Base-by-base conservation (phyloP, 2,329 filamentous ascomycete species). In the Colletotrichum sp. region DNA sequence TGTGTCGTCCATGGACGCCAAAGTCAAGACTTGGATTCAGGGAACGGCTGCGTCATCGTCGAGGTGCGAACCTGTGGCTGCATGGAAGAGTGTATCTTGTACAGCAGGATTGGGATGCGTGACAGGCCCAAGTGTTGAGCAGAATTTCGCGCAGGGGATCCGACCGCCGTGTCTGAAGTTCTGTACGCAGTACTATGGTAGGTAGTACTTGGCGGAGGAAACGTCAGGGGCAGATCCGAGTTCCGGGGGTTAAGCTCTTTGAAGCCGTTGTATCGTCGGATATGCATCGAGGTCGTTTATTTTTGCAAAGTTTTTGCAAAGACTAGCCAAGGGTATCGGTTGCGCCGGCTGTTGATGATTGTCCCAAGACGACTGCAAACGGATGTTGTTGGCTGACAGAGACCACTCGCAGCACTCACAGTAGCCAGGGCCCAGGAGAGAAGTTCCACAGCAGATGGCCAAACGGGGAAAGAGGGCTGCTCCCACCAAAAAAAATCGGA, bases 91-190 rank as follows among this genome's bases (percentile, higher is more conserved):
- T n/a, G 44, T 52, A 52, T 68, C n/a, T 44, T 12, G 66, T 52
- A 39, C 28, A 52, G n/a, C 44, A 21, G n/a, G 44, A 21, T 52
- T 21, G 44, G 44, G 44, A 32, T 28, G 65, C 32, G 15, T 62
- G 24, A 67, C 34, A 28, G 52, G 44, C 49, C 28, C 10, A 39
- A 65, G 49, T 16, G 68, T 52, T 75, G 62, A 55, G 62, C 68
- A 72, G 30, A 63, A 63, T 59, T 75, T 72, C 30, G 30, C 55
- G 63, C 57, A 62, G 28, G 62, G 28, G 63, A 65, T 75, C 72
- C 65, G 69, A 75, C 69, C 69, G 68, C 64, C 28, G 39, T 64
- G 55, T 26, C 68, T 67, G 68, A 75, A 75, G 68, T 36, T 39
- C 57, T 39, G 21, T 24, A 66, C 24, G 44, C 44, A 21, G 44